A percentile compares a stretch with the other conserved stretches of the same genome.
Conservation (phyloP, 2,329 filamentous ascomycete genomes). For the Didymella segeticola region DNA sequence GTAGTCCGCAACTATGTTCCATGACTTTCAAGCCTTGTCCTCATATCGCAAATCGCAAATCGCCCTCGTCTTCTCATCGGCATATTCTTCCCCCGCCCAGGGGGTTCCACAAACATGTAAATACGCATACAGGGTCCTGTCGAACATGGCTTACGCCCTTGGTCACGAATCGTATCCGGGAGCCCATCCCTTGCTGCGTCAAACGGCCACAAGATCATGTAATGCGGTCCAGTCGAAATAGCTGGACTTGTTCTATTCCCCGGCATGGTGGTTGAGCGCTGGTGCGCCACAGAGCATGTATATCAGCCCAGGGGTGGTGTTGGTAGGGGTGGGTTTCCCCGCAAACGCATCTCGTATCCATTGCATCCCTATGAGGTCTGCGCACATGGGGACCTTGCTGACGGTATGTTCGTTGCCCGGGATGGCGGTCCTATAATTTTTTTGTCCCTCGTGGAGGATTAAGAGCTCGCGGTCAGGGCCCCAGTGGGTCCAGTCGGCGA, state of each 20-base stretch:
- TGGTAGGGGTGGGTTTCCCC: background rate
- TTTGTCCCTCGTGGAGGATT: background rate
- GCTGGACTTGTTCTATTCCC: background rate
- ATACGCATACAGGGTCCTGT: background rate
- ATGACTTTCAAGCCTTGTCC: background rate
- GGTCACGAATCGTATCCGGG: background rate
- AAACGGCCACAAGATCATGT: background rate
- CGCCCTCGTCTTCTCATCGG: background rate
- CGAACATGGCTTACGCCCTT: background rate
- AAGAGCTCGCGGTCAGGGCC: background rate
- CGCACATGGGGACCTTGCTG: background rate
- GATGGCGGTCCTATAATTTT: background rate
- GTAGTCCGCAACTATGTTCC: no score
- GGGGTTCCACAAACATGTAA: background rate
- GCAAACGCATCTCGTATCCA: background rate
- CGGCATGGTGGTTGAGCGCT: background rate
- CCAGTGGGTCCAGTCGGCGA: background rate
- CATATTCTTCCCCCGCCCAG: background rate
- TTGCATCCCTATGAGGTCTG: background rate
- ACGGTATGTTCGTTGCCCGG: background rate
- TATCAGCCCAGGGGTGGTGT: background rate
- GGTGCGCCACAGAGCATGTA: background rate
- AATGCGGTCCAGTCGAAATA: background rate
- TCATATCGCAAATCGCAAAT: background rate
- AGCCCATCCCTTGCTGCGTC: background rate